phyloP scores from a whole-genome alignment of 2,329 filamentous ascomycete species.

The Setomelanomma holmii region DNA sequence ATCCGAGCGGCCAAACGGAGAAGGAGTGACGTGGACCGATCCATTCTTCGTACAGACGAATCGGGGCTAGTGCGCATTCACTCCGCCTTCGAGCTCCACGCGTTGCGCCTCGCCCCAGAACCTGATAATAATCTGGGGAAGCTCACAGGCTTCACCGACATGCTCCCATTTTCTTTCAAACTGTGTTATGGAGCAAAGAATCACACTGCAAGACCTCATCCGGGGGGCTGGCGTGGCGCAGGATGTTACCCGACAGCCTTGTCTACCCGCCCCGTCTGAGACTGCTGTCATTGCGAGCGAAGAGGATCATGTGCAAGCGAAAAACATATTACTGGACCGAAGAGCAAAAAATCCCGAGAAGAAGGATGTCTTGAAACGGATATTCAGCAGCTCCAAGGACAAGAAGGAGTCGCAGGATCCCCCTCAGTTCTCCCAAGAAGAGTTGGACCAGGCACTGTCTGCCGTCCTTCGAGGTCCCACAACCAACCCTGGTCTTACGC shows the following conservation, averaged over 20 bases:
- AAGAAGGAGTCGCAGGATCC: slow-evolving; percentile 42
- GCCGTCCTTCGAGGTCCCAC: slow-evolving; percentile 39
- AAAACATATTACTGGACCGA: slow-evolving; percentile 39
- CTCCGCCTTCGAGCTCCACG: slow-evolving; percentile 24
- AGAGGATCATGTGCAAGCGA: slow-evolving; percentile 40
- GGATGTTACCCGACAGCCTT: slow-evolving; percentile 36
- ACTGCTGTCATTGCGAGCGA: slow-evolving; percentile 38
- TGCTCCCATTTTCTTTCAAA: slow-evolving; percentile 1
- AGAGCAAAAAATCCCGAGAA: slow-evolving; percentile 39
- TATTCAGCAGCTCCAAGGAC: slow-evolving; percentile 46
- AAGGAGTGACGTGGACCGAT: slow-evolving; percentile 5
- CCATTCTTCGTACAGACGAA: slow-evolving; percentile 6
- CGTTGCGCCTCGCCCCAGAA: slow-evolving; percentile 13
- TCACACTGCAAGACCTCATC: slow-evolving; percentile 39
- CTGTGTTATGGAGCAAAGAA: slow-evolving; percentile 35
- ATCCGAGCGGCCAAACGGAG: slow-evolving; percentile 4
- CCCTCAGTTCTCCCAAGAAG: slow-evolving; percentile 42
- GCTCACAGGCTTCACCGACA: slow-evolving; percentile 6
- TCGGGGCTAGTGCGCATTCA: slow-evolving; percentile 13
- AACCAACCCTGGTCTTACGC: slow-evolving; percentile 39
- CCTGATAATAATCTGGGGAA: slow-evolving; percentile 6
- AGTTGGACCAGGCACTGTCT: slow-evolving; percentile 45
- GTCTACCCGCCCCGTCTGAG: slow-evolving; percentile 41
- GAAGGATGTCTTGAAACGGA: slow-evolving; percentile 41
- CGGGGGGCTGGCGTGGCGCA: slow-evolving; percentile 36